phyloP scores from a whole-genome alignment of 2,329 filamentous ascomycete genomes.

The Helotiales sp. region DNA sequence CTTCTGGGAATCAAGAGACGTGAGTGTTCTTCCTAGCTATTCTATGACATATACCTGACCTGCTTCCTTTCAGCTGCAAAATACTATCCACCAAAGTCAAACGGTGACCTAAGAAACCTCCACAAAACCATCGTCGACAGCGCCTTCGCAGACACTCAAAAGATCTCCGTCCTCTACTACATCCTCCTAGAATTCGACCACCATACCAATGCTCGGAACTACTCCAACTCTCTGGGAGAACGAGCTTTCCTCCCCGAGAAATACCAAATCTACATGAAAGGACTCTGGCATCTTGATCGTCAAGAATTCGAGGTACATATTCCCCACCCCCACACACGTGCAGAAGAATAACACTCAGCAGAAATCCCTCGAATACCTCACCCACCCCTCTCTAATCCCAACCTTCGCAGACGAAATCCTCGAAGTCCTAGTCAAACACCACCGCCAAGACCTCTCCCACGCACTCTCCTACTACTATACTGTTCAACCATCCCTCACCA shows the following conservation, averaged over 20 bases:
- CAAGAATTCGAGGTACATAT: conserved; percentile 63
- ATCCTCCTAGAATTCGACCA: conserved; percentile 71
- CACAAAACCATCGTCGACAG: conserved; percentile 69
- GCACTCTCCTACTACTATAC: conserved; percentile 78
- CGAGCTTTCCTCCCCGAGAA: conserved; percentile 68
- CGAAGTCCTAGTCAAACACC: conserved; percentile 62
- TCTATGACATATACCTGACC: neutral
- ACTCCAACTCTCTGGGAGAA: conserved; percentile 58
- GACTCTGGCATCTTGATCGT: conserved; percentile 78
- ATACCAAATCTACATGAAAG: conserved; percentile 79
- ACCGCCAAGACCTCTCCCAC: conserved; percentile 60
- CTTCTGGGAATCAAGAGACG: conserved; percentile 70
- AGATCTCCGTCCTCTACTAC: conserved; percentile 82
- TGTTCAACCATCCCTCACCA: conserved; percentile 70
- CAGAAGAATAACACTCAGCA: conserved; percentile 37
- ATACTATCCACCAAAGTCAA: conserved; percentile 72
- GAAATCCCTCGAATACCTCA: conserved; percentile 72
- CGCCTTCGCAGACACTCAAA: conserved; percentile 69
- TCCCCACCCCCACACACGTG: conserved; percentile 11
- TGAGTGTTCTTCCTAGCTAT: conserved; percentile 38
- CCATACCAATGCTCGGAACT: conserved; percentile 39
- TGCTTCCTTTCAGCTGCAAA: conserved; percentile 48
- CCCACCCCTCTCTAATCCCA: conserved; percentile 75
- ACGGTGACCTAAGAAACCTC: conserved; percentile 65
- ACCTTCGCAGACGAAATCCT: conserved; percentile 86